Evolutionary conservation across 2,329 filamentous ascomycete genomes (phyloP).

Genomic region (Alternaria arborescens): DNA sequence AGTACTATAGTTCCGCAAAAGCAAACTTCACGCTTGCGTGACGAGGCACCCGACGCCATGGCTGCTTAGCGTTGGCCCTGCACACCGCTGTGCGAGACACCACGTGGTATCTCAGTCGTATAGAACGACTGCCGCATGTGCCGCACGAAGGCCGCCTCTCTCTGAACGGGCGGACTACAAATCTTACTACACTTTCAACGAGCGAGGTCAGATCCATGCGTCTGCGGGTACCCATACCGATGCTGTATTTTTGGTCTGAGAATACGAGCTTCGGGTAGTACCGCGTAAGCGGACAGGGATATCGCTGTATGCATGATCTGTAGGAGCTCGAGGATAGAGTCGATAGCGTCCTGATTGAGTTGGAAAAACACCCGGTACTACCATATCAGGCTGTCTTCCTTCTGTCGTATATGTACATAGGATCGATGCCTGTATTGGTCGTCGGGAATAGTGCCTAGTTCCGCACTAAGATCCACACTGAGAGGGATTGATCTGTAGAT

Average conservation of each 20-base stretch:
- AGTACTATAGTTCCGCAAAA: neutral
- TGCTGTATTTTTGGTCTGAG: neutral
- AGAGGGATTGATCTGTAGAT: neutral
- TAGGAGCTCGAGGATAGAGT: neutral
- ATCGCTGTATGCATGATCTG: neutral
- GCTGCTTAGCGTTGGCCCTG: neutral
- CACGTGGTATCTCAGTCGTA: neutral
- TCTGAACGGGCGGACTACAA: neutral
- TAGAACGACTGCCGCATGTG: neutral
- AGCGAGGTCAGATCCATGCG: neutral
- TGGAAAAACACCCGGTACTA: neutral
- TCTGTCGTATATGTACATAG: neutral
- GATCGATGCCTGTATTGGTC: neutral
- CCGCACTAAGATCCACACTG: neutral
- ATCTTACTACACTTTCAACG: neutral
- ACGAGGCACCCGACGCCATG: neutral
- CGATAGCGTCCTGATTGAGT: neutral
- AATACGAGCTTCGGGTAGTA: slow-evolving; percentile 7
- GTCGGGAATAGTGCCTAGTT: neutral
- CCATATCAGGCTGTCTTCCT: neutral
- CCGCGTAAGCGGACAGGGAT: slow-evolving; percentile 5
- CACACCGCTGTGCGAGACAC: neutral
- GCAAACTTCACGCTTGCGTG: neutral
- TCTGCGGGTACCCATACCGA: neutral
- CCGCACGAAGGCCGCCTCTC: neutral